Base-by-base conservation (phyloP, 208 protist species). In the Acanthamoeba healyi region DNA sequence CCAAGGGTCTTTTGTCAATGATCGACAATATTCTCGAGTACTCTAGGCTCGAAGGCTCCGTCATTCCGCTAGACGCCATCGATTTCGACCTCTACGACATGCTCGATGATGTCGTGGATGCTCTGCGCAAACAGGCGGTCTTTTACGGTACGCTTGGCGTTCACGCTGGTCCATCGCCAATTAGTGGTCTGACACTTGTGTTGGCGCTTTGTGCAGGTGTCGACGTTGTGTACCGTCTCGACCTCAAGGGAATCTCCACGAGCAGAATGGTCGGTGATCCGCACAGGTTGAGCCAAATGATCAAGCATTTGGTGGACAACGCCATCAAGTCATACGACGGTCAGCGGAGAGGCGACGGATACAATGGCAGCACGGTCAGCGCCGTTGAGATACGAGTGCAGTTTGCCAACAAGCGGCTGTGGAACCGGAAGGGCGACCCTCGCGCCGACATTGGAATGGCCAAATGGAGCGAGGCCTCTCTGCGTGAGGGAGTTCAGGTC, bases 21-120 rank as follows among this genome's bases (percentile, higher is more conserved):
- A 79, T 79, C 6, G 70, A 79, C 70, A 79, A 79, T 24, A 79
- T 79, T 46, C 70, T 79, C 38, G 70, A 79, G 24, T 79, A 79
- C 70, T 79, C 70, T 2, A 32, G 70, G 5, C 70, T 79, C 38
- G 70, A 79, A 38, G 40, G 40, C 24, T 40, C 70, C 32, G 17
- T 79, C 14, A 79, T 79, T 15, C 70, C 29, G 19, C 70, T 79
- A 17, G 38, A 79, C 38, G 12, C 40, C 38, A 26, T n/a, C 2
- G 70, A 79, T 9, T 79, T 79, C 19, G 38, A 79, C 38, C 70
- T 79, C 38, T 38, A 46, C 17, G 29, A 79, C 40, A 19, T 79
- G 40, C 22, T 79, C 24, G 70, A 79, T 19, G 70, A 79, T 38
- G 70, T 46, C 70, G 24, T 79, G 9, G 70, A 79, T 38, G 6